phyloP scores from a whole-genome alignment of 2,329 filamentous ascomycete genomes.

The Penicillium sp. region DNA sequence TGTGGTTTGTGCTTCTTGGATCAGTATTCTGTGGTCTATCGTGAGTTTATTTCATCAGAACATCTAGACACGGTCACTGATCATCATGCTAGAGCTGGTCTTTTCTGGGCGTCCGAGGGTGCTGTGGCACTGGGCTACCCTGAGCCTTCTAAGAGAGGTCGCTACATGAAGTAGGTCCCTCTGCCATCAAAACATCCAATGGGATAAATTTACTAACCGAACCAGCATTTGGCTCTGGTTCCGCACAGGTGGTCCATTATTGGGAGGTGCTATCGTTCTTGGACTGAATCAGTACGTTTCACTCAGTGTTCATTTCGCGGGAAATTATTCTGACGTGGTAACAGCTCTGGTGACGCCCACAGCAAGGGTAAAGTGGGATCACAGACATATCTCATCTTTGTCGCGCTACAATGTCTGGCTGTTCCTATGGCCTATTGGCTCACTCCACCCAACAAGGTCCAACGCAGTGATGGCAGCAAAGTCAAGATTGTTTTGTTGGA shows the following conservation, averaged over 20 bases:
- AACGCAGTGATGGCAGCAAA: conserved; percentile 43
- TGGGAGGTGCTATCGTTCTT: conserved; percentile 51
- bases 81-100: conserved; percentile 37
- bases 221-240: conserved; percentile 51
- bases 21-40: conserved; percentile 52
- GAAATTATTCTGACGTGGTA: neutral
- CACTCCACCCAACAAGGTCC: conserved; percentile 45
- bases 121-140: conserved; percentile 53
- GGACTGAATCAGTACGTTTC: conserved; percentile 42
- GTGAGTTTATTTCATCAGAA: conserved; percentile 13
- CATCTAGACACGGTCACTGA: accelerated
- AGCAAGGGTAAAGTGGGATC: conserved; percentile 27
- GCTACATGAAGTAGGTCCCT: conserved; percentile 43
- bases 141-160: conserved; percentile 49
- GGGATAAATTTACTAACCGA: neutral
- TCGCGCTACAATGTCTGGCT: conserved; percentile 41
- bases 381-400: conserved; percentile 47
- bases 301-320: neutral
- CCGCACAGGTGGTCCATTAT: conserved; percentile 51
- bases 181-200: no score
- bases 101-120: conserved; percentile 56
- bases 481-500: conserved; percentile 41
- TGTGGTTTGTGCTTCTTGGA: conserved; percentile 54
- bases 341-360: conserved; percentile 16
- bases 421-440: conserved; percentile 43